Conservation (phyloP, 805 yeast genomes). For the Lachancea thermotolerans region DNA sequence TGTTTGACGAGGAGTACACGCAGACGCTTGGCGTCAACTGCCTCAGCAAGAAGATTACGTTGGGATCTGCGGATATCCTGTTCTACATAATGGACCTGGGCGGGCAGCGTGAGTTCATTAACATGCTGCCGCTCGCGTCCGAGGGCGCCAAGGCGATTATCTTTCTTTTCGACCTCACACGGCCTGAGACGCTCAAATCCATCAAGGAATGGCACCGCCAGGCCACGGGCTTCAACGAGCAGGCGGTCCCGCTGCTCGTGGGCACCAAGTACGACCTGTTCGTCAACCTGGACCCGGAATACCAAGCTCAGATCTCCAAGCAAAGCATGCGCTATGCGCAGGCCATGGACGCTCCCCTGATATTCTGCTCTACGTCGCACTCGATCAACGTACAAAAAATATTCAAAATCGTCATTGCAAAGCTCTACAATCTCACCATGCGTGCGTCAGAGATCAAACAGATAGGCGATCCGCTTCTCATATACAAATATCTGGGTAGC, state of each 20-base stretch:
- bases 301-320: constrained; percentile 76
- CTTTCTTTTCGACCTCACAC: constrained; percentile 83
- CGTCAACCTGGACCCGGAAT: constrained; percentile 67
- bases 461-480: constrained; percentile 85
- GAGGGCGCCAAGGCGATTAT: constrained; percentile 88
- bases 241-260: constrained; percentile 83
- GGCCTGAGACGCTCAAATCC: constrained; percentile 79
- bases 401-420: constrained; percentile 82
- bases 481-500: constrained; percentile 42
- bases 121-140: constrained; percentile 90
- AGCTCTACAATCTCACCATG: constrained; percentile 79
- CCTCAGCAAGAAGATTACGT: constrained; percentile 81
- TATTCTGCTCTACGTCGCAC: constrained; percentile 87
- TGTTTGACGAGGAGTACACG: constrained; percentile 84
- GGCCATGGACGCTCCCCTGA: constrained; percentile 80
- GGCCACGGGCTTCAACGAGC: constrained; percentile 80
- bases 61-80: constrained; percentile 79
- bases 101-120: constrained; percentile 89
- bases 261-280: constrained; percentile 93
- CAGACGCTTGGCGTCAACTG: constrained; percentile 94
- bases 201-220: constrained; percentile 93
- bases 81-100: constrained; percentile 95
- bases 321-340: constrained; percentile 79
- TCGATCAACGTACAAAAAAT: constrained; percentile 91
- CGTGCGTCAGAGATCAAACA: constrained; percentile 77